phyloP scores from a whole-genome alignment of 2,329 filamentous ascomycete genomes.

The Ceratocystis albifundus region DNA sequence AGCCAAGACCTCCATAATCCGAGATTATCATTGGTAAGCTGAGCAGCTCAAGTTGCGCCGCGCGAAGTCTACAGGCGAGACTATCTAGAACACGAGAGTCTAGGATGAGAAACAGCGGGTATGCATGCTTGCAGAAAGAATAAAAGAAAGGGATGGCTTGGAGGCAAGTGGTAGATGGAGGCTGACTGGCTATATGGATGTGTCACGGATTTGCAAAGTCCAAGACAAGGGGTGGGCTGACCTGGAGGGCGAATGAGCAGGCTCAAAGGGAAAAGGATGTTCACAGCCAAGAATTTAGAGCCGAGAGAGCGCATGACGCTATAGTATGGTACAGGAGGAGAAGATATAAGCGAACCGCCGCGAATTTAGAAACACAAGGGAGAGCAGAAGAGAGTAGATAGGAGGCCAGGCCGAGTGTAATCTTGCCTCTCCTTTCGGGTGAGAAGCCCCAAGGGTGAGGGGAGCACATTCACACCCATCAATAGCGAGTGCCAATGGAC shows the following conservation, averaged over 20 bases:
- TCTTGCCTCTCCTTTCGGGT: background rate
- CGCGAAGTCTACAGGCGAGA: background rate
- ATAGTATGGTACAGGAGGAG: background rate
- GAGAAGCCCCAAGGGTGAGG: background rate
- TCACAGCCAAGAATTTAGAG: background rate
- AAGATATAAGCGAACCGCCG: background rate
- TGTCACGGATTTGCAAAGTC: constrained; percentile 8
- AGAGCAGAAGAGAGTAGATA: background rate
- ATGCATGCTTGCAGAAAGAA: constrained; percentile 3
- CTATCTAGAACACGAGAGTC: constrained; percentile 2
- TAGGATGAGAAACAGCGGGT: background rate
- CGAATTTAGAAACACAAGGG: background rate
- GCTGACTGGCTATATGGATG: background rate
- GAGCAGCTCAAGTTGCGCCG: background rate
- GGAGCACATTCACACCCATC: too few relatives aligned
- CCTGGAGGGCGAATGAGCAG: background rate
- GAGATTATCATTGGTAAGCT: background rate
- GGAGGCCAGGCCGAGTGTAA: background rate
- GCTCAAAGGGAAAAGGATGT: background rate
- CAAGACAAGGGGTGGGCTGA: constrained; percentile 6
- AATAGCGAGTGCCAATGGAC: background rate
- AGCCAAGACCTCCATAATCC: background rate
- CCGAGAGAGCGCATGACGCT: too few relatives aligned
- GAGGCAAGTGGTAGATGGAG: background rate
- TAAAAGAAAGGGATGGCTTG: constrained; percentile 4